These are phyloP conservation scores for Salvia sclarea DNA, from an alignment of 305 asterid species.

Conservation along the genomic window DNA sequence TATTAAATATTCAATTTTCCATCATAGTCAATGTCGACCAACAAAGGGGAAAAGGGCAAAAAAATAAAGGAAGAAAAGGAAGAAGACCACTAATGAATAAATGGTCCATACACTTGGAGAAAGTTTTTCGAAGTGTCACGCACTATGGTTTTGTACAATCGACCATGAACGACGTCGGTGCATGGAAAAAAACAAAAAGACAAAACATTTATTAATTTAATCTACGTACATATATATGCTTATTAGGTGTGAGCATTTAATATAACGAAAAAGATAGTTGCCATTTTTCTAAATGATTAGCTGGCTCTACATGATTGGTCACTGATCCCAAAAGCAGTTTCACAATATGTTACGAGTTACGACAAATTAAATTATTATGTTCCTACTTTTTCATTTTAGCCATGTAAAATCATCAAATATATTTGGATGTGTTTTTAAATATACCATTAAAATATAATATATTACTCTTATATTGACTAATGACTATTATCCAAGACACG, in stretches of 20 bases:
- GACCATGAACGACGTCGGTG: conserved; percentile 21
- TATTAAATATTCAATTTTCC: not conserved
- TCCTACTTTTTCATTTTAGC: not conserved
- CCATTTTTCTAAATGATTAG: not conserved
- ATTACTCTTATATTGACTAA: not conserved
- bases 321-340: not conserved
- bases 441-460: not conserved
- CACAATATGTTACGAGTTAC: not conserved
- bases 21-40: conserved; percentile 10
- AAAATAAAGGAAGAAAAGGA: not conserved
- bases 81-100: not conserved
- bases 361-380: not conserved
- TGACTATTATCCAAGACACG: conserved; percentile 18
- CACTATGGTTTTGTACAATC: not conserved
- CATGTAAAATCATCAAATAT: not conserved
- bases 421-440: not conserved
- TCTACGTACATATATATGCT: too few species aligned
- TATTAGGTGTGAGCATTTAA: not conserved
- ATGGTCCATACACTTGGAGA: conserved; percentile 14
- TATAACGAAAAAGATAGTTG: too few species aligned
- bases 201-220: too few species aligned
- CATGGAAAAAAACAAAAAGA: not conserved
- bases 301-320: not conserved
- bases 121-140: not conserved
- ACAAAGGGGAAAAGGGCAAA: not conserved